Evolutionary conservation across 129 eudicot species (phyloP).

Genomic region (Lactuca sativa): DNA sequence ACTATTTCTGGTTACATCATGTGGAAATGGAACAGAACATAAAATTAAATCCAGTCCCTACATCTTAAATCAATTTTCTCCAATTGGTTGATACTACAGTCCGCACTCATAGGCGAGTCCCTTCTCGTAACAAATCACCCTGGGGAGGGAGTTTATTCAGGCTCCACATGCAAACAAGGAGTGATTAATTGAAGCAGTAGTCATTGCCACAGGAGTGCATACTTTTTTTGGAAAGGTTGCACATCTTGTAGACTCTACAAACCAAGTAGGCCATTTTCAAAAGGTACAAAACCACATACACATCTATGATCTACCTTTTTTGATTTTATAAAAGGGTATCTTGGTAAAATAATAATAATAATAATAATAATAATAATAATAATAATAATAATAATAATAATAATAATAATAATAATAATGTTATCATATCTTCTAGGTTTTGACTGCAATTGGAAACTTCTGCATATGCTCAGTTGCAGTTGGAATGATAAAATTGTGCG

Average conservation of each 20-base stretch:
- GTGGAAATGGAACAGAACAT: conserved; percentile 19
- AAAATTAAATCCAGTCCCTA: conserved; percentile 16
- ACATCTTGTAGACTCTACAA: conserved; percentile 78
- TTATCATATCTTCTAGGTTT: conserved; percentile 44
- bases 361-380: too few species aligned
- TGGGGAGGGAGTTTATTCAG: conserved; percentile 84
- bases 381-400: too few species aligned
- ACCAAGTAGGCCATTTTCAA: conserved; percentile 84
- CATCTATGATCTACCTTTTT: conserved; percentile 21
- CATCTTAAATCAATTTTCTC: conserved; percentile 1
- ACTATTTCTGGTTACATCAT: conserved; percentile 25
- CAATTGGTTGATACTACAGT: conserved; percentile 42
- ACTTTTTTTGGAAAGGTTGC: conserved; percentile 90
- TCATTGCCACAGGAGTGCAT: conserved; percentile 84
- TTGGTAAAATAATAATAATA: too few species aligned
- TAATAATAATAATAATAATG: conserved; percentile 26
- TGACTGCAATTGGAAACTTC: conserved; percentile 79
- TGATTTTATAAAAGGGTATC: neutral
- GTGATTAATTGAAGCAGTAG: conserved; percentile 79
- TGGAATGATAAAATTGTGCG: conserved; percentile 75
- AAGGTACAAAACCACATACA: conserved; percentile 41
- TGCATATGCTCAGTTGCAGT: conserved; percentile 75
- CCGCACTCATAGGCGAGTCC: conserved; percentile 81
- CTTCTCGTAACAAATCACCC: conserved; percentile 71
- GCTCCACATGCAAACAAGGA: conserved; percentile 88